phyloP scores from a whole-genome alignment of 2,329 filamentous ascomycete genomes.

The Penicillium paneum region DNA sequence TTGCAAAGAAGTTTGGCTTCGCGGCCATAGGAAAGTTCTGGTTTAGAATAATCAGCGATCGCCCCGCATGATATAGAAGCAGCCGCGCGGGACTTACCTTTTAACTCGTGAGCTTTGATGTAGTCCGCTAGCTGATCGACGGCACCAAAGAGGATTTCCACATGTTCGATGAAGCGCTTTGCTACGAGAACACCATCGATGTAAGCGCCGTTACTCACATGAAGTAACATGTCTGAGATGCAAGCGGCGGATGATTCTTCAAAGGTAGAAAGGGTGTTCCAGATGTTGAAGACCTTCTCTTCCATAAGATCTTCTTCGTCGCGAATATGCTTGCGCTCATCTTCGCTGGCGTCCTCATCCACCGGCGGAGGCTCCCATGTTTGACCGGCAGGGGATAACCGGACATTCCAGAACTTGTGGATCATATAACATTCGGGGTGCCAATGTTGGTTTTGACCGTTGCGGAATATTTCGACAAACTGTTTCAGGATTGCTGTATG shows the following conservation, averaged over 20 bases:
- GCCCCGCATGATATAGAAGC: slow-evolving; percentile 18
- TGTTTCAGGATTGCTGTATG: slow-evolving; percentile 97
- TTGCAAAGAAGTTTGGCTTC: slow-evolving; percentile 99
- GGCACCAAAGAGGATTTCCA: slow-evolving; percentile 86
- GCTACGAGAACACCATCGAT: slow-evolving; percentile 92
- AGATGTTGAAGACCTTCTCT: slow-evolving; percentile 95
- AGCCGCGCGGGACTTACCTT: slow-evolving; percentile 56
- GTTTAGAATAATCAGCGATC: slow-evolving; percentile 9
- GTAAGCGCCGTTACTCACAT: slow-evolving; percentile 97
- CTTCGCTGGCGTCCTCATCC: slow-evolving; percentile 59
- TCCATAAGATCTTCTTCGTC: slow-evolving; percentile 92
- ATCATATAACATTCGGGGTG: slow-evolving; percentile 99
- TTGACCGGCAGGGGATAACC: slow-evolving; percentile 64
- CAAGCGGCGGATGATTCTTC: slow-evolving; percentile 97
- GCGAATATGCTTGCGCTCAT: slow-evolving; percentile 71
- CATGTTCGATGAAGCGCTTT: slow-evolving; percentile 92
- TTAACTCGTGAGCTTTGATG: slow-evolving; percentile 66
- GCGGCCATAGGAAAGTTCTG: slow-evolving; percentile 83
- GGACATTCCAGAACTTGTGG: slow-evolving; percentile 99
- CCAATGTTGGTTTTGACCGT: slow-evolving; percentile 98
- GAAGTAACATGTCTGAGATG: slow-evolving; percentile 97
- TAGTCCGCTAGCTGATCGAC: slow-evolving; percentile 79
- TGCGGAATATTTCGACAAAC: slow-evolving; percentile 97
- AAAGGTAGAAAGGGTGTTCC: slow-evolving; percentile 95
- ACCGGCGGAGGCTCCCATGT: slow-evolving; percentile 44